phyloP scores from a whole-genome alignment of 1,284 basidiomycete genomes.

The Polyporus tsugae region DNA sequence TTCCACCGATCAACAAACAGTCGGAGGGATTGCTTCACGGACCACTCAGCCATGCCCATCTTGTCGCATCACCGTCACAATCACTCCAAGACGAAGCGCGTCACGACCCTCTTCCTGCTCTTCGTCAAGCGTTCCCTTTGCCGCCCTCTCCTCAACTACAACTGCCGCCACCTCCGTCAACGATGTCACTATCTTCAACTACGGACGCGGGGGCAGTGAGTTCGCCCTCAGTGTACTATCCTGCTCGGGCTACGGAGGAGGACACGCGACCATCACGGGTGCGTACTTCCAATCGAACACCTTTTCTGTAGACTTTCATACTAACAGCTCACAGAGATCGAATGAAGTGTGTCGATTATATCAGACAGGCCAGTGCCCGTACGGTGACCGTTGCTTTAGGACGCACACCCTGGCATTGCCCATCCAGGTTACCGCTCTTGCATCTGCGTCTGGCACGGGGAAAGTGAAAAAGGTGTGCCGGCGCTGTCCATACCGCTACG shows the following conservation, averaged over 20 bases:
- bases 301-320: neutral
- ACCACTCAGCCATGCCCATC: no score
- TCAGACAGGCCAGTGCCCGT: constrained; percentile 12
- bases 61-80: neutral
- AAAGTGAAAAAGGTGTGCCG: neutral
- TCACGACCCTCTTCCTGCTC: neutral
- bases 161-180: neutral
- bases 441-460: neutral
- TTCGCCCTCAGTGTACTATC: neutral
- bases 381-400: constrained; percentile 15
- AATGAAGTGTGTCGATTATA: constrained; percentile 14
- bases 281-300: neutral
- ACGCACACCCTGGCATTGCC: constrained; percentile 21
- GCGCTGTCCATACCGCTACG: no score
- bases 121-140: neutral
- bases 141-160: neutral
- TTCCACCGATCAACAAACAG: neutral
- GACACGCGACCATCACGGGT: constrained; percentile 1
- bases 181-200: neutral
- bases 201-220: neutral
- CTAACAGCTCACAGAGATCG: neutral
- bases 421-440: neutral
- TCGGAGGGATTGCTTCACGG: neutral
- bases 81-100: neutral
- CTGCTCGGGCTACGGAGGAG: neutral